Percentiles rank a stretch among this genome's conserved stretches.
These are phyloP conservation scores for Martensiomyces pterosporus DNA, from an alignment of 192 early-diverging fungal genomes.

Conservation along the genomic window DNA sequence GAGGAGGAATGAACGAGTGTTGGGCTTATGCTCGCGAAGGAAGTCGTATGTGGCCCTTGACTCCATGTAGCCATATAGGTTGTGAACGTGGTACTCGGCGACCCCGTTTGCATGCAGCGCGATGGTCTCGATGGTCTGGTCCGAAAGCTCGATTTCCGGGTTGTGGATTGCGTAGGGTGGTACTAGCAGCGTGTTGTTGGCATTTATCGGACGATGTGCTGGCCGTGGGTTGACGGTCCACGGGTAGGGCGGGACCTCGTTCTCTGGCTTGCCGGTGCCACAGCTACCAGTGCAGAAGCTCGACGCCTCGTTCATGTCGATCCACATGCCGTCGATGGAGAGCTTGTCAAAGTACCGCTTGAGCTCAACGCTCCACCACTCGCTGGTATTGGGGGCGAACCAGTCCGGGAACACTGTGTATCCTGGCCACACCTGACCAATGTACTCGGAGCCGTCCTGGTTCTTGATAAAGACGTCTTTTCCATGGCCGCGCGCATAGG, in stretches of 20 bases:
- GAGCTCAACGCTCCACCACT: constrained; percentile 53
- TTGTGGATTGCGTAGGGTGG: constrained; percentile 57
- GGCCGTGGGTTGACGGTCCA: constrained; percentile 9
- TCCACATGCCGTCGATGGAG: constrained; percentile 59
- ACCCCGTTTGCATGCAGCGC: constrained; percentile 53
- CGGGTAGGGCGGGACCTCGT: constrained; percentile 10
- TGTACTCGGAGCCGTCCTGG: constrained; percentile 48
- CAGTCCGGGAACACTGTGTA: constrained; percentile 66
- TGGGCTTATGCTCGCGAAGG: constrained; percentile 33
- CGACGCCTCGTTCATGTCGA: constrained; percentile 69
- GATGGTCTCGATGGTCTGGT: constrained; percentile 48
- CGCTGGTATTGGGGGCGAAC: constrained; percentile 50
- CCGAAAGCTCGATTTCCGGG: constrained; percentile 40
- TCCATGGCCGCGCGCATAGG: constrained; percentile 51
- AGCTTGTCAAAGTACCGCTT: constrained; percentile 24
- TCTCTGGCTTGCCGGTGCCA: constrained; percentile 23
- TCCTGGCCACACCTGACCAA: constrained; percentile 63
- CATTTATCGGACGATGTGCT: constrained; percentile 24
- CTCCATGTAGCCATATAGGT: constrained; percentile 62
- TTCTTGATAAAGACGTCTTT: constrained; percentile 59
- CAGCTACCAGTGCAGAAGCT: constrained; percentile 64
- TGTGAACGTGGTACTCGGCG: constrained; percentile 54
- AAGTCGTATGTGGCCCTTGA: constrained; percentile 47
- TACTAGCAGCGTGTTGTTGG: constrained; percentile 30
- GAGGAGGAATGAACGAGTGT: constrained; percentile 57